These are phyloP conservation scores for Leucogyrophana mollusca DNA, from an alignment of 768 basidiomycete species.

Conservation along the genomic window DNA sequence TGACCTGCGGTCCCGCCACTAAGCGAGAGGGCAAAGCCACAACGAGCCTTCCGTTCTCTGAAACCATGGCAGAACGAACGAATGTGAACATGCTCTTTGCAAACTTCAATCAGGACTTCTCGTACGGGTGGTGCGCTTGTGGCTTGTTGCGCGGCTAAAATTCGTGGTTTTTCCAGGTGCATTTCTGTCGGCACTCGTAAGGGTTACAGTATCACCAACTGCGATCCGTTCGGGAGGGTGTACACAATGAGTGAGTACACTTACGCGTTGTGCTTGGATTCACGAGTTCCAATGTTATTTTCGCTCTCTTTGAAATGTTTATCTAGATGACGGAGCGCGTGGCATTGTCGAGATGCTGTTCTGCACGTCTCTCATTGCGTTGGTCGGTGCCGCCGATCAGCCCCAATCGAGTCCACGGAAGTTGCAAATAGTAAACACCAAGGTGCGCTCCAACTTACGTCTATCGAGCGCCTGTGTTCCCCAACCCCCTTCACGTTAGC, in stretches of 20 bases:
- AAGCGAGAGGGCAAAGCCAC: too few relatives aligned
- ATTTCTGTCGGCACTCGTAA: constrained; percentile 93
- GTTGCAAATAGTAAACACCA: constrained; percentile 97
- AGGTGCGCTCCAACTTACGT: constrained; percentile 50
- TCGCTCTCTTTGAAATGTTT: not conserved
- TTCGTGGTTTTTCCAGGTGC: constrained; percentile 47
- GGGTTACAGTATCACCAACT: constrained; percentile 97
- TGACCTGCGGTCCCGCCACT: too few relatives aligned
- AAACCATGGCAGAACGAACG: constrained; percentile 36
- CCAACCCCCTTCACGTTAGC: constrained; percentile 39
- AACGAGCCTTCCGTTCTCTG: not conserved
- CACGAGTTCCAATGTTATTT: not conserved
- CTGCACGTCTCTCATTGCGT: constrained; percentile 95
- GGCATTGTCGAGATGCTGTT: constrained; percentile 99
- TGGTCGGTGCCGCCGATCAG: constrained; percentile 94
- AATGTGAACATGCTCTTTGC: constrained; percentile 72
- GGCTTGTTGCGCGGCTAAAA: constrained; percentile 1
- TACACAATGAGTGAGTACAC: constrained; percentile 84
- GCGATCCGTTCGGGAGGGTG: constrained; percentile 95
- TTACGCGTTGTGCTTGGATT: too few relatives aligned
- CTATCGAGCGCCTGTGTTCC: not conserved
- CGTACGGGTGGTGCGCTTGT: constrained; percentile 44
- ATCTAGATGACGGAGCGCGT: constrained; percentile 83
- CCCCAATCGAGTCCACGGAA: constrained; percentile 89
- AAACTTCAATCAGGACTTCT: constrained; percentile 98